These are phyloP conservation scores for Leccinum pachyderme DNA, from an alignment of 1,284 basidiomycete species.

Conservation along the genomic window DNA sequence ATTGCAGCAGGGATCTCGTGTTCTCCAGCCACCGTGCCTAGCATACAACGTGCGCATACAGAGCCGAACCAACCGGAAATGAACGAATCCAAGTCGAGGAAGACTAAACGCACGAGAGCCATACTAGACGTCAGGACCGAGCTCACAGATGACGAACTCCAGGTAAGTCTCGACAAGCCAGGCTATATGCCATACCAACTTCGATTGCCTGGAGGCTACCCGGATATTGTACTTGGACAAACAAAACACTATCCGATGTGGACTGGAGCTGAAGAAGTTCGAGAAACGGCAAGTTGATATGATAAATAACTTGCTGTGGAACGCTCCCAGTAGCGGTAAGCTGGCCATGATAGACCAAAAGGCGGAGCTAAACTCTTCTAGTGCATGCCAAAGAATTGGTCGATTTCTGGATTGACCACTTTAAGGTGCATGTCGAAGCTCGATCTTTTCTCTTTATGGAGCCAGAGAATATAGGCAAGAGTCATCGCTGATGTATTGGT, in stretches of 20 bases:
- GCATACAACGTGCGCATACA: not conserved
- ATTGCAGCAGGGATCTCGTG: conserved; percentile 28
- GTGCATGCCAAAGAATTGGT: conserved; percentile 63
- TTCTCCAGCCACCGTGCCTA: conserved; percentile 9
- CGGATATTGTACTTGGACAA: conserved; percentile 63
- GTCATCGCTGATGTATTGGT: not conserved
- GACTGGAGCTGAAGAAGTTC: conserved; percentile 48
- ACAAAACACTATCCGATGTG: conserved; percentile 53
- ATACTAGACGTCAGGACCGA: conserved; percentile 68
- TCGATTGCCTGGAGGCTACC: conserved; percentile 44
- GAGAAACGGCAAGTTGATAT: conserved; percentile 55
- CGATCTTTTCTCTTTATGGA: conserved; percentile 50
- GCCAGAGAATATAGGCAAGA: conserved; percentile 30
- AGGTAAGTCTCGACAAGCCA: conserved; percentile 39
- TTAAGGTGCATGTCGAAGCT: conserved; percentile 65
- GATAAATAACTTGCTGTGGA: conserved; percentile 65
- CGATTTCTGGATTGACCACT: conserved; percentile 70
- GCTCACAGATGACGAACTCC: conserved; percentile 75
- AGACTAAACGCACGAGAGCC: conserved; percentile 41
- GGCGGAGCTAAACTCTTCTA: conserved; percentile 29
- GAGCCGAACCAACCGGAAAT: conserved; percentile 19
- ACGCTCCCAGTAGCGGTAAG: conserved; percentile 64
- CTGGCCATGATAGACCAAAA: conserved; percentile 6
- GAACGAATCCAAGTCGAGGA: conserved; percentile 29
- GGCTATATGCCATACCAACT: not conserved